A percentile compares a stretch with the other conserved stretches of the same genome.
phyloP scores from a whole-genome alignment of 257 asterid species.

The Lycium ferocissimum region DNA sequence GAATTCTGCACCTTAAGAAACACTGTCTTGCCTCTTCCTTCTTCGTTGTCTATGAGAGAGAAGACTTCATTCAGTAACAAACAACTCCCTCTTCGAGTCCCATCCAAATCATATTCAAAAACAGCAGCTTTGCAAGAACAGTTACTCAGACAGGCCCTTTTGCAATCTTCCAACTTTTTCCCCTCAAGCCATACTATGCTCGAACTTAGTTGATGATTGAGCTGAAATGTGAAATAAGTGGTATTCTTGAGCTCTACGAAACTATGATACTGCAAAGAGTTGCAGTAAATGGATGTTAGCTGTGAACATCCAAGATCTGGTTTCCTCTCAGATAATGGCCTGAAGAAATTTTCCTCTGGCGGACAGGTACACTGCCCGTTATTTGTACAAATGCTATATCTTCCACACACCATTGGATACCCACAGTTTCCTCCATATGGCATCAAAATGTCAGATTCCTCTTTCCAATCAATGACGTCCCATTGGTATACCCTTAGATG shows the following conservation, averaged over 20 bases:
- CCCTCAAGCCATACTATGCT: background rate
- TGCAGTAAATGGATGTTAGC: background rate
- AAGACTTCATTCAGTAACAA: conserved; percentile 22
- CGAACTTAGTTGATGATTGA: background rate
- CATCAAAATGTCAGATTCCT: background rate
- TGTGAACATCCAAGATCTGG: conserved; percentile 16
- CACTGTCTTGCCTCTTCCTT: background rate
- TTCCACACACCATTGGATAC: conserved; percentile 29
- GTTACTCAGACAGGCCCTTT: conserved; percentile 25
- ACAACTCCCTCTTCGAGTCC: background rate
- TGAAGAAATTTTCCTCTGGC: background rate
- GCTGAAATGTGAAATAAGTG: background rate
- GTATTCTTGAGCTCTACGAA: conserved; percentile 9
- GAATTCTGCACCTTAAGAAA: conserved; percentile 25
- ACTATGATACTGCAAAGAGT: background rate
- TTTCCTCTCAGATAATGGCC: background rate
- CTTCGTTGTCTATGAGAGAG: background rate
- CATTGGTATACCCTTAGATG: background rate
- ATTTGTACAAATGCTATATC: conserved; percentile 16
- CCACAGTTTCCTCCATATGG: background rate
- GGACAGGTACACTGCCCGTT: conserved; percentile 31
- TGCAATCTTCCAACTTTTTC: background rate
- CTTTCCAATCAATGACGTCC: background rate
- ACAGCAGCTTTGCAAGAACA: conserved; percentile 32
- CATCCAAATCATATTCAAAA: background rate